Base-by-base conservation (phyloP, 345 rosid genomes). In the Eucalyptus cloeziana region DNA sequence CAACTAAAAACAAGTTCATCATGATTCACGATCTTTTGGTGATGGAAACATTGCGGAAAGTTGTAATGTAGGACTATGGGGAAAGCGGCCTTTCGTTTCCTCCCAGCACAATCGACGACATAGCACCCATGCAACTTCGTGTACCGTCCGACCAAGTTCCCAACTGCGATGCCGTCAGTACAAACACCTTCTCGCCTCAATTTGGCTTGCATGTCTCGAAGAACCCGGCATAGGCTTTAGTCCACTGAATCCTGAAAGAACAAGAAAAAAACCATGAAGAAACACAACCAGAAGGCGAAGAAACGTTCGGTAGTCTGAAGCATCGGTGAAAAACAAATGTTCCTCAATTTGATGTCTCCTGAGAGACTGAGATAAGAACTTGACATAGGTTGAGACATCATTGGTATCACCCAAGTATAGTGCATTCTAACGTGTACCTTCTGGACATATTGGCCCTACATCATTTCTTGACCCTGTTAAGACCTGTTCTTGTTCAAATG, bases 351-450 rank as follows among this genome's bases (percentile, higher is more conserved):
- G 79, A 67, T 67, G 79, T 31, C 79, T 31, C 79, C 79, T n/a
- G 79, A 67, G 40, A 67, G 79, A 12, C 79, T 15, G 43, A 67
- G 79, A 67, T 67, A 67, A 67, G 79, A 31, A 16, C 79, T 31
- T 67, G 79, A 95, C 97, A 95, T 43, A 93, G 89, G 89, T 91
- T 31, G 96, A 86, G 94, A 92, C 30, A 94, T 95, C 95, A 94
- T 31, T 4, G 10, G 43, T 31, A 31, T 67, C 79, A 67, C 43
- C 79, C 79, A 31, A 67, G 24, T 31, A 14, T 15, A n/a, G 76
- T 19, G 24, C 56, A 17, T 52, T 51, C 56, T 17, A 51, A 51
- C 7, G 56, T 51, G 56, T 51, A 51, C 22, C 56, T 7, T 51
- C 22, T 51, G 62, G 62, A 56, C 62, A 56, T 56, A 56, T 56